Base-by-base conservation (phyloP, 2,329 filamentous ascomycete genomes). In the Diaporthe helianthi region DNA sequence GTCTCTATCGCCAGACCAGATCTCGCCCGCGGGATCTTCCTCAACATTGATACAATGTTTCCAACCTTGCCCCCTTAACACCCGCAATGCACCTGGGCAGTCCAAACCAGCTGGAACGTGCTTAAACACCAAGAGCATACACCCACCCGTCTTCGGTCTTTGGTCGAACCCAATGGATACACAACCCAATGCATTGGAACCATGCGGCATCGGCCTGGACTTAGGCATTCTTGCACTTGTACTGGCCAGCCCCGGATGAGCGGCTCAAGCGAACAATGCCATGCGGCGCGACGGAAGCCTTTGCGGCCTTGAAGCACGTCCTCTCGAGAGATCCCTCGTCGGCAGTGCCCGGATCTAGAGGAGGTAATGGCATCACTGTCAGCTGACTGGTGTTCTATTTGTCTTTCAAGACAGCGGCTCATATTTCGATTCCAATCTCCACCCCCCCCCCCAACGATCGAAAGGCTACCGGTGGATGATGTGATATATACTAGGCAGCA, bases 21-120 rank as follows among this genome's bases (percentile, higher is more conserved):
- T 58, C 53, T 41, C 53, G 53, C 53, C 53, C 7, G 53, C 53
- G 53, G 6, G 53, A 58, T 26, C 33, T 19, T 58, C 15, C 53
- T n/a, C n/a, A n/a, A n/a, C n/a, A n/a, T n/a, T n/a, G n/a, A n/a
- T n/a, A n/a, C n/a, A n/a, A n/a, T n/a, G n/a, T n/a, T n/a, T n/a
- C n/a, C n/a, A n/a, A n/a, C n/a, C n/a, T n/a, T 19, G 12, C 26
- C 8, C 33, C 12, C 33, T 12, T 19, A 26, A 41, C 53, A 15
- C 53, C 33, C 13, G 7, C 53, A 4, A 1, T n/a, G n/a, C n/a
- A n/a, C n/a, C n/a, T n/a, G n/a, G 13, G 24, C 22, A 41, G 53
- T 15, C 53, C 33, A 41, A 19, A 41, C 53, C 53, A 58, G 53
- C 53, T 26, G 33, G 33, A 22, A 19, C 6, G 1, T 26, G 22